These are phyloP conservation scores for Strobilomyces echinocephalus DNA, from an alignment of 768 basidiomycete genomes.

Conservation along the genomic window DNA sequence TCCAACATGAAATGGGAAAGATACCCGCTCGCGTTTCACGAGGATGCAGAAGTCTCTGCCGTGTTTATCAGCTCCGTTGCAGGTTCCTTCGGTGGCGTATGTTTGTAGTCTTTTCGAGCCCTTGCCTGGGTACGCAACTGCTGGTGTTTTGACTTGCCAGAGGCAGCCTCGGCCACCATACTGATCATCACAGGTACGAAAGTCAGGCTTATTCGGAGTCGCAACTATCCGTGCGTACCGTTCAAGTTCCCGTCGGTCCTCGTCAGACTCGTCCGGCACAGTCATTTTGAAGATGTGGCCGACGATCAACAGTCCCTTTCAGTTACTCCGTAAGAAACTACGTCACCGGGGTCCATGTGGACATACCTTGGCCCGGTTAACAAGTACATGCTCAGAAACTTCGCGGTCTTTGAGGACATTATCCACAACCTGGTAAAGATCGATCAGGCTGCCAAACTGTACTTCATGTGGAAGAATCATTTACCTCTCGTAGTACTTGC, in stretches of 20 bases:
- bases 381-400: conserved; percentile 62
- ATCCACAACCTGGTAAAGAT: conserved; percentile 58
- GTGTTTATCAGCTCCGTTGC: conserved; percentile 22
- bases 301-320: conserved; percentile 77
- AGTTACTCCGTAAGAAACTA: neutral
- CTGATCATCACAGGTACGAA: conserved; percentile 33
- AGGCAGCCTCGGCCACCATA: conserved; percentile 83
- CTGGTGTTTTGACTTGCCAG: conserved; percentile 61
- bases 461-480: conserved; percentile 5
- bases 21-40: conserved; percentile 11
- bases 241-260: conserved; percentile 92
- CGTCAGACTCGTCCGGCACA: conserved; percentile 84
- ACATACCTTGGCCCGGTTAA: conserved; percentile 80
- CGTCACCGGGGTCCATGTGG: neutral
- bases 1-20: conserved; percentile 14
- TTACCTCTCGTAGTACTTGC: conserved; percentile 75
- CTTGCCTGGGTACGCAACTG: conserved; percentile 29
- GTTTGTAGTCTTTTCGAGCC: conserved; percentile 34
- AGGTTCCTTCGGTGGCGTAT: conserved; percentile 33
- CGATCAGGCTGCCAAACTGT: neutral
- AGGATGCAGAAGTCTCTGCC: conserved; percentile 8
- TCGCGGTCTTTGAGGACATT: conserved; percentile 79
- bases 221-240: conserved; percentile 44
- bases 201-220: neutral
- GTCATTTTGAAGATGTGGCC: conserved; percentile 88